Evolutionary conservation across 2,329 filamentous ascomycete species (phyloP).

Genomic region (Mycosphaerelloides madeirae): DNA sequence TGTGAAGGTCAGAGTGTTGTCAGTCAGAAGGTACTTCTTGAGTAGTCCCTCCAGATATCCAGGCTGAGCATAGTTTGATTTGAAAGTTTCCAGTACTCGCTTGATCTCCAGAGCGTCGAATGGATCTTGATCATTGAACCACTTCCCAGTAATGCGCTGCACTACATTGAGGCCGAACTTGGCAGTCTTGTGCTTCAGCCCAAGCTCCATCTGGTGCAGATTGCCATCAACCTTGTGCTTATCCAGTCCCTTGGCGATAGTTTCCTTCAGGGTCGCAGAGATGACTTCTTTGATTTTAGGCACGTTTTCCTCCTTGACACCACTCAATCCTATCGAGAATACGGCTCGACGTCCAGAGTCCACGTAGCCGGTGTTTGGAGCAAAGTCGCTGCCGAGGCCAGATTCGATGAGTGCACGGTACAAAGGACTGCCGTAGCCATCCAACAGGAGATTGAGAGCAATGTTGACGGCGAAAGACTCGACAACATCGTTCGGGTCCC

Average conservation of each 20-base stretch:
- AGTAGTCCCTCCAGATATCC: constrained; percentile 79
- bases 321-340: constrained; percentile 85
- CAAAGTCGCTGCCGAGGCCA: constrained; percentile 87
- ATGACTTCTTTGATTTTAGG: constrained; percentile 70
- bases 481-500: constrained; percentile 73
- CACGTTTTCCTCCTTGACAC: constrained; percentile 77
- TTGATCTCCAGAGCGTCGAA: constrained; percentile 92
- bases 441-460: constrained; percentile 77
- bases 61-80: constrained; percentile 66
- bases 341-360: constrained; percentile 68
- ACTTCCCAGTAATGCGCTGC: constrained; percentile 80
- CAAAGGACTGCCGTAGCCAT: constrained; percentile 91
- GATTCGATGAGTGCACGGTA: constrained; percentile 86
- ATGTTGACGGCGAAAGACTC: constrained; percentile 85
- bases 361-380: constrained; percentile 88
- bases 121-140: constrained; percentile 93
- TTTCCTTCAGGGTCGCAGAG: constrained; percentile 65
- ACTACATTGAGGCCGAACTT: constrained; percentile 90
- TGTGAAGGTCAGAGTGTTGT: constrained; percentile 83
- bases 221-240: constrained; percentile 87
- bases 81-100: constrained; percentile 77
- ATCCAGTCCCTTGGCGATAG: constrained; percentile 74
- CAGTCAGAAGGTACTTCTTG: constrained; percentile 84
- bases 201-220: constrained; percentile 88
- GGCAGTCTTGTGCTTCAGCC: constrained; percentile 91